A percentile compares a stretch with the other conserved stretches of the same genome.
phyloP scores from a whole-genome alignment of 2,329 filamentous ascomycete species.

The Westerdykella sp. region DNA sequence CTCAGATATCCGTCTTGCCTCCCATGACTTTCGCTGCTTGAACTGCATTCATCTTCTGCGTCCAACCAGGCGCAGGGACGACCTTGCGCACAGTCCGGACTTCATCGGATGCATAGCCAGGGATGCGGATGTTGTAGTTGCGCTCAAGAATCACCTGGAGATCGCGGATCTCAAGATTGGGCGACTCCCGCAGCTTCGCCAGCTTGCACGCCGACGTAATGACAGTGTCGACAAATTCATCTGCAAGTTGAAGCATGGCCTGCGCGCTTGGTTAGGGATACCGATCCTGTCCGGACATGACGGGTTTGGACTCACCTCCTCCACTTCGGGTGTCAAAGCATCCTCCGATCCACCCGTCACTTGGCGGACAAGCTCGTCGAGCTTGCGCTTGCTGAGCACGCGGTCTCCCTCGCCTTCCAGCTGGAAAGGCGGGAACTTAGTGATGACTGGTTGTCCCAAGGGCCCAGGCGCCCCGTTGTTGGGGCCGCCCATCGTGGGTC shows the following conservation, averaged over 20 bases:
- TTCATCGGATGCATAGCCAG: constrained; percentile 91
- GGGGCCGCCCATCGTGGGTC: constrained; percentile 79
- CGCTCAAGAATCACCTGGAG: constrained; percentile 53
- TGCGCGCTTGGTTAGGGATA: constrained; percentile 33
- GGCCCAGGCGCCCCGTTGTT: constrained; percentile 71
- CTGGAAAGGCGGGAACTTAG: constrained; percentile 74
- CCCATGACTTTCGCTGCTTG: constrained; percentile 78
- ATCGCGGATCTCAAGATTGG: constrained; percentile 74
- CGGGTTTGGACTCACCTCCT: constrained; percentile 62
- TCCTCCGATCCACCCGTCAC: constrained; percentile 81
- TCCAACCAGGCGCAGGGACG: constrained; percentile 81
- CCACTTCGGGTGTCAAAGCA: constrained; percentile 80
- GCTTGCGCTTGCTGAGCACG: constrained; percentile 94
- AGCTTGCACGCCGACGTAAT: constrained; percentile 81
- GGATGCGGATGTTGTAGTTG: constrained; percentile 72
- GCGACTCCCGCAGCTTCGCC: constrained; percentile 85
- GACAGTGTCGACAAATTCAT: constrained; percentile 91
- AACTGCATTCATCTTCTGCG: constrained; percentile 93
- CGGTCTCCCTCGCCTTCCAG: constrained; percentile 89
- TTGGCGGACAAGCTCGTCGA: constrained; percentile 90
- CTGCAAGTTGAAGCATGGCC: constrained; percentile 82
- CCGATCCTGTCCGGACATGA: not conserved
- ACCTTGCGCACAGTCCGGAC: constrained; percentile 90
- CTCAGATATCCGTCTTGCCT: constrained; percentile 37
- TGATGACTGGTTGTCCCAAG: constrained; percentile 79